Evolutionary conservation across 108 stramenopile genomes (phyloP), one percentile per base, ranked within the genome.

Genomic region (Fistulifera solaris): DNA sequence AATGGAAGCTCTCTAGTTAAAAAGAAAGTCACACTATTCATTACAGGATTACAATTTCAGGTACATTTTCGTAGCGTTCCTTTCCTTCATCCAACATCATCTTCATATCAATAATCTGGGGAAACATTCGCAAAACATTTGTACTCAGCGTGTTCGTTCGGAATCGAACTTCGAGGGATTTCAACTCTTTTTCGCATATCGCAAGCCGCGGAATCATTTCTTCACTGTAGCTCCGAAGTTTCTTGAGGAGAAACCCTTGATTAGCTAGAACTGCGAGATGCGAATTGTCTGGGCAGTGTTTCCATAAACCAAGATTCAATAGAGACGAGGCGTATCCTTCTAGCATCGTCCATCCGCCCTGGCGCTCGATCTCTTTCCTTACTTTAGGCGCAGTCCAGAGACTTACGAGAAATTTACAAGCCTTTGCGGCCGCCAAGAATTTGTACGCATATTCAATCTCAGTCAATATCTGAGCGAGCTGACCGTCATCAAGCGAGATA

Each of bases 261-360:
- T 57, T 43, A n/a, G 38, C 40, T 40, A 57, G 22, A 1, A 18
- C 40, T 22, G 35, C 56, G 6, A 57, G 24, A 57, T 57, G 56
- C 16, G 38, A 39, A 26, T 57, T 40, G 19, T 57, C 43, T 2
- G 16, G 42, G 22, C 40, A 44, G 2, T 23, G 19, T 18, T 57
- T 44, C 40, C 43, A 44, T 18, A 57, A 26, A 1, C 42, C 22
- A 15, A 24, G 42, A 21, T 43, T 7, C 44, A 39, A n/a, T 13
- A 21, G 16, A 14, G 18, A 27, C 14, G 40, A 11, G 40, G 56
- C 56, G 42, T 57, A 57, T 14, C 18, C 26, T 43, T 57, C 56
- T 1, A 45, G 21, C 21, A 15, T 12, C n/a, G 21, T 23, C 56
- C 56, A 57, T 10, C 56, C 56, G 46, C 56, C 56, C 13, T 27